Base-by-base conservation (phyloP, 108 stramenopile species). In the Epithemia pelagica region DNA sequence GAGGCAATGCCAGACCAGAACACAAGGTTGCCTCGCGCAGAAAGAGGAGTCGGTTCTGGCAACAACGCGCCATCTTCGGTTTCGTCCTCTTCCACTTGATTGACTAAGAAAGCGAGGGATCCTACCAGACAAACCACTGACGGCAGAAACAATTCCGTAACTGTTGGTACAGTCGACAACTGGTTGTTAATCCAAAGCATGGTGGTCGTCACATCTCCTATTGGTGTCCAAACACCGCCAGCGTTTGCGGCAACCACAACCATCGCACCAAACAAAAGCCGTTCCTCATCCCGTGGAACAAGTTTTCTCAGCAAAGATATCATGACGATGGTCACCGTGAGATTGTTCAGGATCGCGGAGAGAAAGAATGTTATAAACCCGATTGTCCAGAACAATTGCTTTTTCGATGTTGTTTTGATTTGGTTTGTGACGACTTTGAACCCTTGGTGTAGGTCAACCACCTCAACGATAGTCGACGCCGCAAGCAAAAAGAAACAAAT, bases 151-250 rank as follows among this genome's bases (percentile, higher is more conserved):
- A 96, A 78, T 68, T 92, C 78, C 0, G 87, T 88, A 18, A 96
- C 75, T 28, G 95, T 96, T 26, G 95, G 95, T 28, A 96, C 58
- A 1, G 93, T 94, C 2, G 90, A 87, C 0, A 96, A 82, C 32
- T 96, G 82, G 61, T 91, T 77, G 68, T 90, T 94, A 54, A 96
- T 96, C 95, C 95, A 96, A 28, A 96, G 86, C 95, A 96, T 96
- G 10, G 95, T 96, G 7, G 95, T 96, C 19, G 95, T 96, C 37
- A 96, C 92, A 73, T 96, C 95, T 57, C 95, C 95, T 65, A 96
- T 96, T 2, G 95, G 95, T 7, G 95, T 96, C 95, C 95, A 96
- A 22, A 94, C 95, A 51, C 95, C 95, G 30, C 95, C 95, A 54
- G 95, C 95, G 72, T 96, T 96, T 27, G 95, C 93, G 46, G 95